Percentiles rank a stretch among this genome's conserved stretches.
Evolutionary conservation across 176 grass and related monocot species (phyloP).

Genomic region (Aegilops umbellulata): DNA sequence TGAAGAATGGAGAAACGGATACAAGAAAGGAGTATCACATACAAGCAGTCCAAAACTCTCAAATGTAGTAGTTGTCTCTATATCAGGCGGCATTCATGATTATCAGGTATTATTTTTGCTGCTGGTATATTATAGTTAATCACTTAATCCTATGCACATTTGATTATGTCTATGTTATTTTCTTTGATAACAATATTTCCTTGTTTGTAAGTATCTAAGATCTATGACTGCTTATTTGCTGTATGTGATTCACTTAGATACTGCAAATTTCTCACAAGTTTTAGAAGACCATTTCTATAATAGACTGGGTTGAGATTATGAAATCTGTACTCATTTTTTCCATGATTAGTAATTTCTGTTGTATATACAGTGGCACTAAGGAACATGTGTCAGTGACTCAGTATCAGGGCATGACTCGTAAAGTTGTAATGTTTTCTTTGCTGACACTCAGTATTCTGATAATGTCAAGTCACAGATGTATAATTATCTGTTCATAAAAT

Average conservation of each 20-base stretch:
- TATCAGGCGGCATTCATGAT: constrained; percentile 88
- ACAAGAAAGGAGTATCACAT: constrained; percentile 38
- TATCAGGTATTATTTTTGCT: constrained; percentile 72
- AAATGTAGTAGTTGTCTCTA: constrained; percentile 81
- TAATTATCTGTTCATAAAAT: neutral
- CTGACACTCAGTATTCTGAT: neutral
- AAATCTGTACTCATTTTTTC: neutral
- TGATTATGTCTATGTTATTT: constrained; percentile 9
- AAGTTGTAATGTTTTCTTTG: neutral
- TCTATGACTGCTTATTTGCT: neutral
- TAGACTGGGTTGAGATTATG: neutral
- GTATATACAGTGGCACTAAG: neutral
- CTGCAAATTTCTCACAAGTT: neutral
- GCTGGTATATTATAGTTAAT: constrained; percentile 12
- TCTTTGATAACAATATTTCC: constrained; percentile 6
- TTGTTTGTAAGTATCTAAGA: constrained; percentile 4
- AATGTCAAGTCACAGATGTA: neutral
- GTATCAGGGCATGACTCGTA: neutral
- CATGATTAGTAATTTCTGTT: constrained; percentile 3
- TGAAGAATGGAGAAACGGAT: constrained; percentile 92
- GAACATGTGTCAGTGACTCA: neutral
- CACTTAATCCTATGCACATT: constrained; percentile 9
- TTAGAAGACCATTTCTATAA: neutral
- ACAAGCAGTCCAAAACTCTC: constrained; percentile 53
- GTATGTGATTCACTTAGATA: neutral